Evolutionary conservation across 2,329 filamentous ascomycete species (phyloP).

Genomic region (Exophiala calicioides): DNA sequence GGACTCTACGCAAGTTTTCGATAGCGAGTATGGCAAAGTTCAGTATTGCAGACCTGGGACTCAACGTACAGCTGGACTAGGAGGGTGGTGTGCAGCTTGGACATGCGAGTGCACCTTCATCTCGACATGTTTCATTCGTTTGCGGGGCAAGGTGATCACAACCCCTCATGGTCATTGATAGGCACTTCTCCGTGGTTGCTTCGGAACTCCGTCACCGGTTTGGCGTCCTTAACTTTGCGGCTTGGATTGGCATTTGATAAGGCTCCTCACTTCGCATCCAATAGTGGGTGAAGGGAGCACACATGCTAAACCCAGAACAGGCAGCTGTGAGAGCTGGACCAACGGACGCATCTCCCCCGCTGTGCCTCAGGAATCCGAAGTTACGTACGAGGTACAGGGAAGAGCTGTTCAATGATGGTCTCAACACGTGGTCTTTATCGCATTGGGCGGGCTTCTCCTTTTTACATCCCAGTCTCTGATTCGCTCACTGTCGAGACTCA

Average conservation of each 20-base stretch:
- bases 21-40: neutral
- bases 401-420: neutral
- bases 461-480: neutral
- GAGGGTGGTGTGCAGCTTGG: conserved; percentile 3
- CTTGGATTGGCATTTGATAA: conserved; percentile 25
- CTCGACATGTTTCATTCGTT: conserved; percentile 20
- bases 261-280: conserved; percentile 17
- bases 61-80: neutral
- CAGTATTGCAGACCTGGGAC: neutral
- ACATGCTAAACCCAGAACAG: conserved; percentile 18
- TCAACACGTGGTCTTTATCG: conserved; percentile 7
- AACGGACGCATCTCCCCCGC: conserved; percentile 22
- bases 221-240: conserved; percentile 12
- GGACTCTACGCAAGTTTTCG: neutral
- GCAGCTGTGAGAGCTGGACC: conserved; percentile 24
- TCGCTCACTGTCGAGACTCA: too few species aligned
- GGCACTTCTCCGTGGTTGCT: neutral
- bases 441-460: conserved; percentile 26
- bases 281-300: conserved; percentile 7
- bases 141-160: conserved; percentile 20
- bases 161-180: conserved; percentile 26
- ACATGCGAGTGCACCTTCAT: conserved; percentile 4
- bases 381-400: conserved; percentile 22
- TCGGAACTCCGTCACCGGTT: conserved; percentile 10
- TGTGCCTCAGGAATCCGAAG: conserved; percentile 7